Base-by-base conservation (phyloP, 2,329 filamentous ascomycete genomes). In the Scopulariopsis brevicaulis region DNA sequence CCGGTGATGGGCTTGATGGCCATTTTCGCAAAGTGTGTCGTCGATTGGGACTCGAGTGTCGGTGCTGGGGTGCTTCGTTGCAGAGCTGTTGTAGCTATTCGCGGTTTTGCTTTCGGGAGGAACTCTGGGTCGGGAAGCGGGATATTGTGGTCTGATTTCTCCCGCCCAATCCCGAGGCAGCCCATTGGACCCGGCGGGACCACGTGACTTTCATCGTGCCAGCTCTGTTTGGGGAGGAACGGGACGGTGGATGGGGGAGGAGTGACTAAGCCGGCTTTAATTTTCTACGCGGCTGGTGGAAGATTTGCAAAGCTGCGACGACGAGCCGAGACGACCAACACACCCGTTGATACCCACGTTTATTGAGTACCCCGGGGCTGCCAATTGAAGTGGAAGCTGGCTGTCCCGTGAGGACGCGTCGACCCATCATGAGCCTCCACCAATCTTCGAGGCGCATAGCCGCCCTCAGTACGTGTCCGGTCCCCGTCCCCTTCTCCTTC, bases 1-100 rank as follows among this genome's bases (percentile, higher is more conserved):
- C 81, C 81, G 63, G 78, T 81, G 64, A 84, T 81, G 60, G 80
- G 81, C 66, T 74, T 73, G 70, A 82, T 67, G 65, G 79, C 77
- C 78, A 82, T 82, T 71, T 64, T 74, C 69, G 71, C 60, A 62
- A 32, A 46, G 52, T 37, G 48, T 56, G 43, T 50, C 48, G 48
- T 53, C 37, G 56, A 12, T 34, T 58, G 35, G 56, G 48, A 24
- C 22, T 43, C 12, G 37, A 43, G 18, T 12, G 32, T 15, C n/a
- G 20, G 24, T 50, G 34, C 18, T 32, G 28, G 34, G 35, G n/a
- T 46, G 15, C 15, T 43, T 35, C 18, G 25, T 58, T 46, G 46
- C 40, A 34, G 56, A 46, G 18, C 24, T 15, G 53, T 43, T 12
- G 46, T 50, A 18, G 18, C 22, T 51, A 35, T 43, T 37, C 24